Evolutionary conservation across 805 yeast genomes (phyloP), one percentile per base, ranked within the genome.

Genomic region (Yarrowia yakushimensis): DNA sequence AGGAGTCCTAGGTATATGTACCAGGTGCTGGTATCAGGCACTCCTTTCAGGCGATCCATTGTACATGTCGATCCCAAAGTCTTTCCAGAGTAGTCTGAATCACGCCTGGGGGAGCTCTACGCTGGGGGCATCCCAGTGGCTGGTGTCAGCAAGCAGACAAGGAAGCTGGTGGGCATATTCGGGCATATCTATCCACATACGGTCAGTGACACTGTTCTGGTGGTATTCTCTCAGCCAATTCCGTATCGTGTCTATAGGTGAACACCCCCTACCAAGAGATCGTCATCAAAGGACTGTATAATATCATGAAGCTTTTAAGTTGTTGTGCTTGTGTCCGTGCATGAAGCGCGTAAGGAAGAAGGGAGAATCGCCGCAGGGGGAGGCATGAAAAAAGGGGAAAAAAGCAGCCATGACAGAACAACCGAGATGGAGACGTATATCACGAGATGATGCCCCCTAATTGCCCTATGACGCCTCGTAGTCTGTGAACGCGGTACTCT

Each of bases 41-140:
- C n/a, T n/a, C 55, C 39, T 48, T 30, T 25, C 15, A 20, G 28
- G 15, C 55, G 39, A 48, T 48, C 55, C 55, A 48, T 48, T 48
- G 55, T 48, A 23, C 55, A 23, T 48, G 55, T 48, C n/a, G 55
- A 48, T 48, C 55, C 5, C 11, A 28, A 30, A 28, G 54, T 28
- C 37, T 46, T 6, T 28, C 33, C 15, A n/a, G 18, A 34, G 37
- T 1, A 6, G 18, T n/a, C 15, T 4, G 4, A n/a, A 30, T 30
- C 37, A 33, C 4, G 12, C 20, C 37, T 12, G 3, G 13, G 34
- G 34, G 13, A 31, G 34, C 34, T 31, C 17, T 7, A 31, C 10
- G 3, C 34, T 31, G 34, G n/a, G n/a, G n/a, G 34, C 17, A 31
- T 31, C 12, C 12, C 15, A 25, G 27, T 15, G 12, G 4, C 45